These are phyloP conservation scores for Aspergillus fumigatiaffinis DNA, from an alignment of 2,329 filamentous ascomycete species.

Conservation along the genomic window DNA sequence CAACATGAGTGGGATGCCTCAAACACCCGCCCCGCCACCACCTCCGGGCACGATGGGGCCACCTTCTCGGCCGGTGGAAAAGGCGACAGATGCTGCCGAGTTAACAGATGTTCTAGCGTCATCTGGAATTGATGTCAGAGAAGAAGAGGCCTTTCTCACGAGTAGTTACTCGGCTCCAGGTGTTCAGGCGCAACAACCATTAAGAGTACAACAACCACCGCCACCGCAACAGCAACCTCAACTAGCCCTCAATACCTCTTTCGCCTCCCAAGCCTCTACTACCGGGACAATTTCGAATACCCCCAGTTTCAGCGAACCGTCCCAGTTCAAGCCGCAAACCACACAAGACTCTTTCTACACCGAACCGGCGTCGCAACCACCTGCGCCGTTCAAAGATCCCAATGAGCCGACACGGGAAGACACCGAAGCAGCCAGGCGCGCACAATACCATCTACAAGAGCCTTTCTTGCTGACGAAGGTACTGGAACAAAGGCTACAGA, in stretches of 20 bases:
- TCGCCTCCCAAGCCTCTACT: slow-evolving; percentile 39
- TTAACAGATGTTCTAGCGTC: slow-evolving; percentile 78
- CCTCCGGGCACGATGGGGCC: slow-evolving; percentile 56
- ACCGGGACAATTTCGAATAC: slow-evolving; percentile 39
- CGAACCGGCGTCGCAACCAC: slow-evolving; percentile 58
- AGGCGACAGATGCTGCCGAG: slow-evolving; percentile 59
- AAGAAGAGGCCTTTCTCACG: slow-evolving; percentile 79
- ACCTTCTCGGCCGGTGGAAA: slow-evolving; percentile 55
- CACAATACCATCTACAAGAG: slow-evolving; percentile 67
- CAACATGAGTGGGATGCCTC: slow-evolving; percentile 54
- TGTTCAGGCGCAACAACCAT: slow-evolving; percentile 30
- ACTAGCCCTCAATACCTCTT: slow-evolving; percentile 42
- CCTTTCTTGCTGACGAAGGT: slow-evolving; percentile 66
- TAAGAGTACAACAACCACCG: slow-evolving; percentile 41
- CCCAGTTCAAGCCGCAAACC: slow-evolving; percentile 52
- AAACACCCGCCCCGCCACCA: slow-evolving; percentile 33
- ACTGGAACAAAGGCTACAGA: slow-evolving; percentile 52
- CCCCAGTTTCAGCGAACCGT: slow-evolving; percentile 49
- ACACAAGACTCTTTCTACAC: slow-evolving; percentile 60
- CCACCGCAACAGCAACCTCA: slow-evolving; percentile 19
- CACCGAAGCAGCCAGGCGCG: slow-evolving; percentile 58
- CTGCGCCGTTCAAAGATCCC: slow-evolving; percentile 61
- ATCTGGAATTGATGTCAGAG: slow-evolving; percentile 80
- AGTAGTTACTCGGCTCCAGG: slow-evolving; percentile 47
- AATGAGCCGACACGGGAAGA: slow-evolving; percentile 61